Percentiles rank a stretch among this genome's conserved stretches.
Evolutionary conservation across 2,329 filamentous ascomycete species (phyloP).

Genomic region (Penicillium sp.): DNA sequence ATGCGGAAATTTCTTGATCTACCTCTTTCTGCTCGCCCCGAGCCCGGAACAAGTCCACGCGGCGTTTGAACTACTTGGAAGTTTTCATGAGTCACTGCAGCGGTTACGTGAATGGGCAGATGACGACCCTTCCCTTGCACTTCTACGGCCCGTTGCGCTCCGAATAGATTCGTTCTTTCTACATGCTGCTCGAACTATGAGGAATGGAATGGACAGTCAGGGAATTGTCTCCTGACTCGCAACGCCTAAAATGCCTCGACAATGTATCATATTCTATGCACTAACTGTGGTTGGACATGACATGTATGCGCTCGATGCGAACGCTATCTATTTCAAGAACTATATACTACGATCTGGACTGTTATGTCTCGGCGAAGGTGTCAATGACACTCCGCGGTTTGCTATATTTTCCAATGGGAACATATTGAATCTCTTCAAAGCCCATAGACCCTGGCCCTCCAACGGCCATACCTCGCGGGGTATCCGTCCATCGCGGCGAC

Average conservation of each 20-base stretch:
- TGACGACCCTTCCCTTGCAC: constrained; percentile 24
- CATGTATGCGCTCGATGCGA: background rate
- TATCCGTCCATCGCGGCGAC: constrained; percentile 56
- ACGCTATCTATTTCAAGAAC: background rate
- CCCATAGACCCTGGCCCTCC: constrained; percentile 42
- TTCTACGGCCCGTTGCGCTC: constrained; percentile 30
- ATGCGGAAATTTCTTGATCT: constrained; percentile 56
- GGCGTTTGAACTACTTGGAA: constrained; percentile 29
- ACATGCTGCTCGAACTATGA: constrained; percentile 11
- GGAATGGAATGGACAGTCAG: constrained; percentile 6
- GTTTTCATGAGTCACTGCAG: constrained; percentile 30
- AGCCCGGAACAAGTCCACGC: constrained; percentile 30
- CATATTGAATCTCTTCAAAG: constrained; percentile 27
- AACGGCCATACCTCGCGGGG: constrained; percentile 42
- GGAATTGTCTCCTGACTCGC: background rate
- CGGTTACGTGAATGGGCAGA: constrained; percentile 23
- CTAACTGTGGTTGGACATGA: background rate
- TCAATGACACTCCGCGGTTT: constrained; percentile 32
- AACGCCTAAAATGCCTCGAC: background rate
- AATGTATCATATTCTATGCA: background rate
- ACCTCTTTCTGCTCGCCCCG: constrained; percentile 53
- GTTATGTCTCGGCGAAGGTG: constrained; percentile 16
- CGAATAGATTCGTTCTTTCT: constrained; percentile 35
- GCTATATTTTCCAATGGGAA: constrained; percentile 27
- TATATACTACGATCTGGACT: background rate